phyloP scores from a whole-genome alignment of 2,329 filamentous ascomycete genomes.

The Cladobotryum protrusum region DNA sequence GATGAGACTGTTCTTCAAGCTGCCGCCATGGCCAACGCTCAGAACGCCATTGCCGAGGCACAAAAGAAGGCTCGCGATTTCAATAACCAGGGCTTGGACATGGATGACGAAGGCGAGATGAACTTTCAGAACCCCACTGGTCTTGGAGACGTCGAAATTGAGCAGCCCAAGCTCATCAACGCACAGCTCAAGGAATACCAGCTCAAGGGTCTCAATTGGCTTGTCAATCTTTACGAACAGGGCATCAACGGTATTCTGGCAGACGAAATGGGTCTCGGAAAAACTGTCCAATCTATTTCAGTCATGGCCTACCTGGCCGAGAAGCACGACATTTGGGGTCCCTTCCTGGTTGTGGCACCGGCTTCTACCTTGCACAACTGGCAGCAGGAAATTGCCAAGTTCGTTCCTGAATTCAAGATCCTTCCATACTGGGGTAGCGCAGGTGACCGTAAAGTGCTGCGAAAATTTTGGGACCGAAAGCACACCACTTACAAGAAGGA shows the following conservation, averaged over 20 bases:
- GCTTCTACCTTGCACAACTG: constrained; percentile 97
- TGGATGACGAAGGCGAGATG: constrained; percentile 93
- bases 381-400: constrained; percentile 96
- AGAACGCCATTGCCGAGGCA: constrained; percentile 90
- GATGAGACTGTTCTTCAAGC: constrained; percentile 76
- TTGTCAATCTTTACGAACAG: constrained; percentile 97
- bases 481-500: constrained; percentile 93
- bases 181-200: constrained; percentile 98
- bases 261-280: constrained; percentile 99
- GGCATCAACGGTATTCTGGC: constrained; percentile 99
- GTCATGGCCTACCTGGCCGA: constrained; percentile 99
- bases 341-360: constrained; percentile 92
- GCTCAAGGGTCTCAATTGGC: constrained; percentile 97
- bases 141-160: constrained; percentile 86
- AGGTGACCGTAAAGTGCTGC: constrained; percentile 87
- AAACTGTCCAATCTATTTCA: constrained; percentile 97
- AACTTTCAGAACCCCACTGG: constrained; percentile 99
- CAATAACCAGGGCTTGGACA: constrained; percentile 65
- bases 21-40: constrained; percentile 90
- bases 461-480: constrained; percentile 99
- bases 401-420: constrained; percentile 91
- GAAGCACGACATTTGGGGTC: constrained; percentile 96
- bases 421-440: constrained; percentile 96
- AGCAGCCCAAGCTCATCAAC: constrained; percentile 88
- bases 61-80: constrained; percentile 90